Evolutionary conservation across 2,329 filamentous ascomycete genomes (phyloP), one percentile per base, ranked within the genome.

Genomic region (Pyrenophora seminiperda): DNA sequence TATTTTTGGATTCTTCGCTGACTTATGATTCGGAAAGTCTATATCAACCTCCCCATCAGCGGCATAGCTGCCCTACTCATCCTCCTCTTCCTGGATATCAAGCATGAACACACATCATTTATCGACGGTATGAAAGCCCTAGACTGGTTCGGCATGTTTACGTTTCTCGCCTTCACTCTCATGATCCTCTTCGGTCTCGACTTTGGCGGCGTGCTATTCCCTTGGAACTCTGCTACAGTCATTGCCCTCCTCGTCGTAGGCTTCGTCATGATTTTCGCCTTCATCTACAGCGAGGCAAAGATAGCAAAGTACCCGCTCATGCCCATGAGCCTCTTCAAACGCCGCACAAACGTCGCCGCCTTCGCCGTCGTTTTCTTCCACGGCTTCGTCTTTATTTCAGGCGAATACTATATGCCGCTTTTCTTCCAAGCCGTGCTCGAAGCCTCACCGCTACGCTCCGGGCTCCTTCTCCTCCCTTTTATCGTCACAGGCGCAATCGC

Each of bases 371-470:
- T 71, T 3, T 79, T 78, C 59, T 71, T 73, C 13, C 79, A 82
- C 57, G 75, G 76, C 11, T 79, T 80, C 56, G 77, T 68, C 13
- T 71, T 71, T 53, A 71, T 88, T 32, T 83, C 80, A 0, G 79
- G 79, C 1, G 82, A 84, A 41, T 91, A 89, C 71, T 91, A 88
- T 62, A 76, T 91, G 19, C 89, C 89, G 0, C 77, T 91, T 0
- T 91, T 87, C 71, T 86, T 90, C 45, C 89, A 92, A 66, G 81
- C 84, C 2, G 87, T 86, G 0, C 79, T 86, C 2, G 79, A 79
- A 41, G 83, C 82, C 1, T 79, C 79, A 0, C 84, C 86, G 0
- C 73, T 88, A 27, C 75, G 76, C n/a, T 88, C 84, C 0, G 79
- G 79, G 61, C 58, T 87, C 0, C 79, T 87, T 10, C 76, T 88